Evolutionary conservation across 176 grass and related monocot genomes (phyloP).

Genomic region (Thalia dealbata): DNA sequence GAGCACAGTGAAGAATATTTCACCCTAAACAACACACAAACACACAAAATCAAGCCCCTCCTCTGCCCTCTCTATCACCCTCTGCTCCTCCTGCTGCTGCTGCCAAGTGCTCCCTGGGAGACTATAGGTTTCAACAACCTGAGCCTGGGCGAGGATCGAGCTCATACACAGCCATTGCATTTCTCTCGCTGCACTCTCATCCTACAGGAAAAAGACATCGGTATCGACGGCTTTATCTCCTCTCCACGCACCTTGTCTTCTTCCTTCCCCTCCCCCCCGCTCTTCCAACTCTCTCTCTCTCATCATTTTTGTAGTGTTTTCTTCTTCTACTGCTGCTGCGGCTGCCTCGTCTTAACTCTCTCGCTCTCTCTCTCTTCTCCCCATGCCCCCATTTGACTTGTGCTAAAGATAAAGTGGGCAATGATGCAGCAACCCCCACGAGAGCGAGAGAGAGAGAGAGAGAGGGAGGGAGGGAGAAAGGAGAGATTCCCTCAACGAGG

Average conservation of each 20-base stretch:
- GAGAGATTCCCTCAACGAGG: constrained; percentile 22
- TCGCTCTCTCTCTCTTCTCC: background rate
- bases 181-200: background rate
- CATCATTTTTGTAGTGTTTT: background rate
- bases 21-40: background rate
- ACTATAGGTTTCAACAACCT: background rate
- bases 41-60: background rate
- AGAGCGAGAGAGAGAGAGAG: constrained; percentile 6
- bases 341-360: too few relatives aligned
- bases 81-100: background rate
- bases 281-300: background rate
- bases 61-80: background rate
- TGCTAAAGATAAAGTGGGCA: constrained; percentile 14
- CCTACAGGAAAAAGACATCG: constrained; percentile 9
- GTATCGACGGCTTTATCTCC: constrained; percentile 21
- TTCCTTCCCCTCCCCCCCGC: background rate
- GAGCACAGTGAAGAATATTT: background rate
- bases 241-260: background rate
- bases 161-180: background rate
- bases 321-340: background rate
- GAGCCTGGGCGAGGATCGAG: too few relatives aligned
- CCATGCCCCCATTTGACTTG: constrained; percentile 17
- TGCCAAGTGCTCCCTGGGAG: background rate
- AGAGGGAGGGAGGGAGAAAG: background rate
- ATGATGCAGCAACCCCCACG: constrained; percentile 18